Percentiles rank a stretch among this genome's conserved stretches.
Conservation (phyloP, 768 basidiomycete genomes). For the Clavaria fumosa region DNA sequence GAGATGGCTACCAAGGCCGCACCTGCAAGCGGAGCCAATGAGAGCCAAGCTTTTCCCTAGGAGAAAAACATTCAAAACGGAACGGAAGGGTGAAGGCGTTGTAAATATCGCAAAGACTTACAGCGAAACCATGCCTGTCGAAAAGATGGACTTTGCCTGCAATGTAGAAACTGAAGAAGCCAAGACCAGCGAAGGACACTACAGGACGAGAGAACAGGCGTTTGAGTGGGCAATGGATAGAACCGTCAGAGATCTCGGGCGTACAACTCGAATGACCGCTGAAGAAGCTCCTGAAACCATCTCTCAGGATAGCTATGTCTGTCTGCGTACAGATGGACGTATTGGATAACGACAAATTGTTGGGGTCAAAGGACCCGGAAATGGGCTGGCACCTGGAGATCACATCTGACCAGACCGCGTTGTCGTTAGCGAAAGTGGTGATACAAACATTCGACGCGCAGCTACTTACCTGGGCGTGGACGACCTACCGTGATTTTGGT, state of each 20-base stretch:
- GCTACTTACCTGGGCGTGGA: constrained; percentile 58
- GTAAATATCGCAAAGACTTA: constrained; percentile 18
- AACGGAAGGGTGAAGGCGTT: not conserved
- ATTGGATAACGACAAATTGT: constrained; percentile 57
- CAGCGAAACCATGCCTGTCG: constrained; percentile 60
- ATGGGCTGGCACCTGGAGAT: constrained; percentile 59
- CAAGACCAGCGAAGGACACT: constrained; percentile 91
- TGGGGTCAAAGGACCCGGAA: constrained; percentile 49
- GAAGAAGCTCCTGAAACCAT: constrained; percentile 88
- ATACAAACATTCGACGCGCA: not conserved
- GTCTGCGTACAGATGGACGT: constrained; percentile 68
- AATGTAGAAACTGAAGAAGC: constrained; percentile 76
- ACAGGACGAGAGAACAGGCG: constrained; percentile 8
- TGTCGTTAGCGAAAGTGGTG: not conserved
- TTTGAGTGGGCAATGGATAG: constrained; percentile 5
- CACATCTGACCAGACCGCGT: constrained; percentile 28
- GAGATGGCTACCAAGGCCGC: constrained; percentile 71
- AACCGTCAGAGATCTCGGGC: constrained; percentile 11
- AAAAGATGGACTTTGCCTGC: constrained; percentile 90
- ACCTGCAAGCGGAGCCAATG: constrained; percentile 58
- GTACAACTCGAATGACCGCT: constrained; percentile 81
- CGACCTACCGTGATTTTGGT: constrained; percentile 80
- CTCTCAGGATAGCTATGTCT: constrained; percentile 38
- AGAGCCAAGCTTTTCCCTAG: constrained; percentile 71
- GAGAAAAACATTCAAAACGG: not conserved